Evolutionary conservation across 1,284 basidiomycete genomes (phyloP).

Genomic region (Trametes polyzona): DNA sequence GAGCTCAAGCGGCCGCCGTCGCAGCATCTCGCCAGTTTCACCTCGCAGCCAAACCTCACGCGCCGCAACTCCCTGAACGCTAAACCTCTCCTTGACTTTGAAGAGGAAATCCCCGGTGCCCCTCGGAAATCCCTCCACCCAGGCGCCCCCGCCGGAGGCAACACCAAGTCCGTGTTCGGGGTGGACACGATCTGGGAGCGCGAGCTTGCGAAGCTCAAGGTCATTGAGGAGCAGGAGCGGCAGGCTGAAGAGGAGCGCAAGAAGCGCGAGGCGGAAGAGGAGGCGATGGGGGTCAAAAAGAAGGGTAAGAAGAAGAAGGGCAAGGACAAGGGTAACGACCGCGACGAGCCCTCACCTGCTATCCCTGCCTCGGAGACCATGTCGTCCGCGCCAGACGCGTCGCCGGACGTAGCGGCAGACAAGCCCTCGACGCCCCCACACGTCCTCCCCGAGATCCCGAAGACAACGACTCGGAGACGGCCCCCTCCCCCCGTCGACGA

Average conservation of each 20-base stretch:
- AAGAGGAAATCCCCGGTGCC: conserved; percentile 46
- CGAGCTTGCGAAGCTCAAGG: conserved; percentile 73
- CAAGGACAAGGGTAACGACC: conserved; percentile 48
- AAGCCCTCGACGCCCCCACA: conserved; percentile 45
- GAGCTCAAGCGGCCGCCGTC: conserved; percentile 54
- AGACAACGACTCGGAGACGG: conserved; percentile 37
- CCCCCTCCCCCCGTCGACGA: conserved; percentile 48
- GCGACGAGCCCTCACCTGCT: conserved; percentile 25
- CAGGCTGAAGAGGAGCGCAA: conserved; percentile 52
- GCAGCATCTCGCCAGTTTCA: conserved; percentile 48
- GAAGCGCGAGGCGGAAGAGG: conserved; percentile 47
- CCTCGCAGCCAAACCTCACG: conserved; percentile 41
- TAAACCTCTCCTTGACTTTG: conserved; percentile 66
- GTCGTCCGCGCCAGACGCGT: conserved; percentile 10
- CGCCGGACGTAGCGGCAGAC: conserved; percentile 6
- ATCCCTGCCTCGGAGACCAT: not conserved
- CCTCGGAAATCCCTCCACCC: conserved; percentile 23
- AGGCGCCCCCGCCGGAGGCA: conserved; percentile 32
- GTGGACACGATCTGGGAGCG: conserved; percentile 82
- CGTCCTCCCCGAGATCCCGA: conserved; percentile 57
- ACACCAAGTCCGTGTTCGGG: conserved; percentile 77
- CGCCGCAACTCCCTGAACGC: conserved; percentile 53
- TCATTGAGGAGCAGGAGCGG: conserved; percentile 69
- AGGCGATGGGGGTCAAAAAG: conserved; percentile 42
- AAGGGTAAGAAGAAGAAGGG: conserved; percentile 45